These are phyloP conservation scores for Nannochloris sp. DNA, from an alignment of 139 green algal genomes.

Conservation along the genomic window DNA sequence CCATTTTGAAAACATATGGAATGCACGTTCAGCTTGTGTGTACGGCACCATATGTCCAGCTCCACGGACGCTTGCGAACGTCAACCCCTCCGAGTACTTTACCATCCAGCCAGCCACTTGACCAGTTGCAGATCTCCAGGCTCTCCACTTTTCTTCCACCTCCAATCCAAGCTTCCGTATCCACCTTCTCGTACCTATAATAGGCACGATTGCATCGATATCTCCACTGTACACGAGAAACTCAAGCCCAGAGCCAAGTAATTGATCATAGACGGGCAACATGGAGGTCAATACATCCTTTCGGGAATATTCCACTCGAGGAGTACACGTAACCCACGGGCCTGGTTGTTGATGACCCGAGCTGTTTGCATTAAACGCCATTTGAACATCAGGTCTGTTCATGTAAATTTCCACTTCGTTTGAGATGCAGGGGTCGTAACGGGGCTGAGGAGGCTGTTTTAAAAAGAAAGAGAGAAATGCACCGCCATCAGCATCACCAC, in stretches of 20 bases:
- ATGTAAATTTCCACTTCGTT: conserved; percentile 62
- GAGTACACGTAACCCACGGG: conserved; percentile 48
- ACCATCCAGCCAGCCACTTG: conserved; percentile 51
- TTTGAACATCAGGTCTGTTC: conserved; percentile 66
- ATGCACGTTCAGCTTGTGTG: conserved; percentile 41
- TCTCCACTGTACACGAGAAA: conserved; percentile 66
- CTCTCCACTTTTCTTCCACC: conserved; percentile 18
- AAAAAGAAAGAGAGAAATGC: neutral
- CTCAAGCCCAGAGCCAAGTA: conserved; percentile 33
- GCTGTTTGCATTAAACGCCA: conserved; percentile 46
- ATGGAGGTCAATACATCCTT: conserved; percentile 58
- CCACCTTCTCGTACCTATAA: conserved; percentile 46
- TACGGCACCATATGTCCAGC: conserved; percentile 69
- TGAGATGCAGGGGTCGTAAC: conserved; percentile 74
- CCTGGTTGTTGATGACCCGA: conserved; percentile 3
- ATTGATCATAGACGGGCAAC: conserved; percentile 50
- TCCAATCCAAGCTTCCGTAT: conserved; percentile 35
- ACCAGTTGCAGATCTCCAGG: conserved; percentile 25
- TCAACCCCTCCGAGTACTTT: conserved; percentile 45
- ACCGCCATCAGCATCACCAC: conserved; percentile 6
- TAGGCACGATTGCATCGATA: conserved; percentile 69
- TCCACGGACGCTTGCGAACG: conserved; percentile 66
- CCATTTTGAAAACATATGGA: conserved; percentile 43
- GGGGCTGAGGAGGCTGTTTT: conserved; percentile 1
- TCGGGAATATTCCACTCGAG: conserved; percentile 36